A percentile compares a stretch with the other conserved stretches of the same genome.
Evolutionary conservation across 306 rosid species (phyloP).

Genomic region (Gillenia trifoliata): DNA sequence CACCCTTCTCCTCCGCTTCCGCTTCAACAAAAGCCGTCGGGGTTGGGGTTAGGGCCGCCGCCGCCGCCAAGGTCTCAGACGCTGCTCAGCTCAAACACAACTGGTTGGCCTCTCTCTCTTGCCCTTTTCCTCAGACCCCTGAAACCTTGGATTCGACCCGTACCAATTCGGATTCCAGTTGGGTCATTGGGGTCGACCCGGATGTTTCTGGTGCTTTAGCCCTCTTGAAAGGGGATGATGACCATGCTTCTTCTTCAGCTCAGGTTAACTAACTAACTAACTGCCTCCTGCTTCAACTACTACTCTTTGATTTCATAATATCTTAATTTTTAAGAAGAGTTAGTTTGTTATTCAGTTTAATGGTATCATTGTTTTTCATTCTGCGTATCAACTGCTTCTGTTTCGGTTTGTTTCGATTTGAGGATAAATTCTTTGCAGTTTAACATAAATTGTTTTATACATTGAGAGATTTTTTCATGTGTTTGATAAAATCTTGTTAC

Average conservation of each 20-base stretch:
- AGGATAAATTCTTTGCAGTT: not conserved
- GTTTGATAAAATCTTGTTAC: not conserved
- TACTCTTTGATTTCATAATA: not conserved
- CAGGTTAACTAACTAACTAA: constrained; percentile 41
- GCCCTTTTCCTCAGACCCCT: constrained; percentile 31
- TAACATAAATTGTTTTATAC: not conserved
- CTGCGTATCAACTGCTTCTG: not conserved
- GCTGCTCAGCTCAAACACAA: constrained; percentile 54
- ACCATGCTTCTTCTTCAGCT: constrained; percentile 39
- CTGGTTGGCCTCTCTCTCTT: constrained; percentile 83
- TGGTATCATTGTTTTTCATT: not conserved
- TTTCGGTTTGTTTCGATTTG: not conserved
- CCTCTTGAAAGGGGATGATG: constrained; percentile 39
- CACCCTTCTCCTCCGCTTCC: not conserved
- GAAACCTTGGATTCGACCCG: constrained; percentile 13
- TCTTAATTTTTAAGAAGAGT: not conserved
- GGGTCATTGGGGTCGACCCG: constrained; percentile 83
- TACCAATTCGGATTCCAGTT: constrained; percentile 29
- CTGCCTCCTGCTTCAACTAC: not conserved
- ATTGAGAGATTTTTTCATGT: not conserved
- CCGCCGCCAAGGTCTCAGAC: constrained; percentile 30
- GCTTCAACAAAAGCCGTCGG: not conserved
- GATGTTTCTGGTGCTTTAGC: constrained; percentile 81
- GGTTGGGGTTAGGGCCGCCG: not conserved
- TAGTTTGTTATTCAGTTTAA: not conserved